Evolutionary conservation across 169 alveolate genomes (phyloP).

Genomic region (Eimeria falciformis): DNA sequence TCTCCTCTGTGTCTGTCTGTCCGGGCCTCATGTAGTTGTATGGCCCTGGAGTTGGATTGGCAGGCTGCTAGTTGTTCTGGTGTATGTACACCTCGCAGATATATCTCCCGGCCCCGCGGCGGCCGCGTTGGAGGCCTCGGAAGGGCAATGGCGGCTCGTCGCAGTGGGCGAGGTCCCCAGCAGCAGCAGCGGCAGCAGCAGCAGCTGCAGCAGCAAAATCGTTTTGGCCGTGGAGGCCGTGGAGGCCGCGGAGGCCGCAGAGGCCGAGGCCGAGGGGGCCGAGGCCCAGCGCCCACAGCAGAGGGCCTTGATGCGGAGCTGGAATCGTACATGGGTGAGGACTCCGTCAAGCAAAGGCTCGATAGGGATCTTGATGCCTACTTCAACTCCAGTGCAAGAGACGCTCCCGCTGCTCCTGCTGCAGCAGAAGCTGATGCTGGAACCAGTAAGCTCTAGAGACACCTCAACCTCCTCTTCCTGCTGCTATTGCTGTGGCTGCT

Average conservation of each 20-base stretch:
- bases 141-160: constrained; percentile 34
- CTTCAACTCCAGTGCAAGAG: neutral
- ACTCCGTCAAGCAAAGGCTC: constrained; percentile 2
- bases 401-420: constrained; percentile 13
- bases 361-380: constrained; percentile 43
- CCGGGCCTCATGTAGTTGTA: neutral
- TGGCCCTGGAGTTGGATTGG: neutral
- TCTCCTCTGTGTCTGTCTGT: too few relatives aligned
- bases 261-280: neutral
- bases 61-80: too few relatives aligned
- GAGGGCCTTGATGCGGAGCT: constrained; percentile 50
- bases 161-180: constrained; percentile 41
- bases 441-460: constrained; percentile 13
- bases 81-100: neutral
- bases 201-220: constrained; percentile 21
- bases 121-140: constrained; percentile 30
- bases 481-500: constrained; percentile 31
- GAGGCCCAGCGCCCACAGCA: neutral
- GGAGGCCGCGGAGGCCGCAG: neutral
- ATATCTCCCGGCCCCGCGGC: neutral
- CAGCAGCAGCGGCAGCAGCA: constrained; percentile 25
- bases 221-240: constrained; percentile 16
- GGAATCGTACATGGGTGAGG: constrained; percentile 59
- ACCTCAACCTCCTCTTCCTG: too few relatives aligned
- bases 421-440: constrained; percentile 12